These are phyloP conservation scores for Pichia sporocuriosa DNA, from an alignment of 805 yeast species.

Conservation along the genomic window DNA sequence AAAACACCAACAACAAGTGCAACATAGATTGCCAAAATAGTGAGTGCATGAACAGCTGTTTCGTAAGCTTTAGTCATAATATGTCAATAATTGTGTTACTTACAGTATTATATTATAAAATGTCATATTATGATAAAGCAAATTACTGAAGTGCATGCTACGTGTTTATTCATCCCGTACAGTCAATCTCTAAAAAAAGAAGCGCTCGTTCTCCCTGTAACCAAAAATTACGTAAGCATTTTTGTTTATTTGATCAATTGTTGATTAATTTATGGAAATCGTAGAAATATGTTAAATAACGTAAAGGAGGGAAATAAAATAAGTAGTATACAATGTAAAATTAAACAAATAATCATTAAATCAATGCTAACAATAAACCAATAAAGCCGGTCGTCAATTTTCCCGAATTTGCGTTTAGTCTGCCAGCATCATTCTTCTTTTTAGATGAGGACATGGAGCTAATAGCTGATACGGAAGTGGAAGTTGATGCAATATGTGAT, in stretches of 20 bases:
- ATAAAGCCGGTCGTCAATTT: slow-evolving; percentile 27
- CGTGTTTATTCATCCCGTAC: too few relatives aligned
- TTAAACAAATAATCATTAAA: slow-evolving; percentile 32
- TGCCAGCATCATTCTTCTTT: slow-evolving; percentile 24
- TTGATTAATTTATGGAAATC: too few relatives aligned
- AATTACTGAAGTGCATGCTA: too few relatives aligned
- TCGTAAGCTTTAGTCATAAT: slow-evolving; percentile 65
- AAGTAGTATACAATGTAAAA: slow-evolving; percentile 10
- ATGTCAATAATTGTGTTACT: not conserved
- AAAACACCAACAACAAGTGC: slow-evolving; percentile 45
- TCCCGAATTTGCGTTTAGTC: slow-evolving; percentile 11
- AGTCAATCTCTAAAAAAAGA: too few relatives aligned
- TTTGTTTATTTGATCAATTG: too few relatives aligned
- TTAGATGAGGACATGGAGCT: slow-evolving; percentile 18
- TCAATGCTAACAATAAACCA: slow-evolving; percentile 34
- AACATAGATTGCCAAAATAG: slow-evolving; percentile 46
- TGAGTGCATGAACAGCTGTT: slow-evolving; percentile 40
- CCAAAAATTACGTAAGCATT: too few relatives aligned
- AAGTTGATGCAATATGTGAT: not conserved
- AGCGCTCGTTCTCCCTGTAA: too few relatives aligned
- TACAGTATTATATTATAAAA: not conserved
- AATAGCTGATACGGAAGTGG: slow-evolving; percentile 15
- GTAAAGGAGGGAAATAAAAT: too few relatives aligned
- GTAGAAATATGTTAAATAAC: too few relatives aligned
- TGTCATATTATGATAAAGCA: too few relatives aligned